Percentiles rank a stretch among this genome's conserved stretches.
These are phyloP conservation scores for Helotiales sp. DNA, from an alignment of 2,329 filamentous ascomycete species.

Conservation along the genomic window DNA sequence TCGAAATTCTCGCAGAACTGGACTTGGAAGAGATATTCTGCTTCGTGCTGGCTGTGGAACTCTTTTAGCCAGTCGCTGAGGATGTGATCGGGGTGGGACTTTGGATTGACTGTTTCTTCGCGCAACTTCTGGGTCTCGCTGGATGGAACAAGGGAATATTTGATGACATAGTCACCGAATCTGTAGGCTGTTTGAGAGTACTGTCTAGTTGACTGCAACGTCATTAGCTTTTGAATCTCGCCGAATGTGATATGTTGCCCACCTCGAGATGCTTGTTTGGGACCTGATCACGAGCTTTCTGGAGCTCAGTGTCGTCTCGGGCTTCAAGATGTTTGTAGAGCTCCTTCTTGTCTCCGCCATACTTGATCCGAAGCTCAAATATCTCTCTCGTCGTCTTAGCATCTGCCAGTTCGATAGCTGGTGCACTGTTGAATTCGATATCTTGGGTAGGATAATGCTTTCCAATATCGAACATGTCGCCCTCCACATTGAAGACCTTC, in stretches of 20 bases:
- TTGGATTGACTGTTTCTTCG: slow-evolving; percentile 46
- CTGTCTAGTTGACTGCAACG: slow-evolving; percentile 39
- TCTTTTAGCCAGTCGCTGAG: slow-evolving; percentile 48
- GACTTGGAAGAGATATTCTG: slow-evolving; percentile 51
- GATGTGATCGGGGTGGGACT: slow-evolving; percentile 44
- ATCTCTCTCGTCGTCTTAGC: slow-evolving; percentile 52
- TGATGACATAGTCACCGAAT: slow-evolving; percentile 53
- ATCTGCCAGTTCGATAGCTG: slow-evolving; percentile 52
- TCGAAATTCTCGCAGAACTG: slow-evolving; percentile 53
- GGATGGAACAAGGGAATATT: slow-evolving; percentile 52
- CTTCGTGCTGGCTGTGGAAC: slow-evolving; percentile 48
- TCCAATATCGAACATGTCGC: slow-evolving; percentile 48
- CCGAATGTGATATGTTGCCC: neutral
- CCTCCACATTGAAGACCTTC: slow-evolving; percentile 55
- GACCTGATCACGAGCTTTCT: slow-evolving; percentile 47
- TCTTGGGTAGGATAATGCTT: slow-evolving; percentile 45
- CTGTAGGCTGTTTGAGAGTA: slow-evolving; percentile 55
- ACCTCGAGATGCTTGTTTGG: slow-evolving; percentile 48
- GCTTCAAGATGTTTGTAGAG: slow-evolving; percentile 49
- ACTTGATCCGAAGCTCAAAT: slow-evolving; percentile 47
- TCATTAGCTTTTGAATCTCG: neutral
- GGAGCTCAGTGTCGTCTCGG: slow-evolving; percentile 46
- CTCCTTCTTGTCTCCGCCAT: slow-evolving; percentile 46
- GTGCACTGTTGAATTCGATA: slow-evolving; percentile 56
- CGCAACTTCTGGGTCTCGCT: slow-evolving; percentile 48